These are phyloP conservation scores for Mycena sanguinolenta DNA, from an alignment of 768 basidiomycete species.

Conservation along the genomic window DNA sequence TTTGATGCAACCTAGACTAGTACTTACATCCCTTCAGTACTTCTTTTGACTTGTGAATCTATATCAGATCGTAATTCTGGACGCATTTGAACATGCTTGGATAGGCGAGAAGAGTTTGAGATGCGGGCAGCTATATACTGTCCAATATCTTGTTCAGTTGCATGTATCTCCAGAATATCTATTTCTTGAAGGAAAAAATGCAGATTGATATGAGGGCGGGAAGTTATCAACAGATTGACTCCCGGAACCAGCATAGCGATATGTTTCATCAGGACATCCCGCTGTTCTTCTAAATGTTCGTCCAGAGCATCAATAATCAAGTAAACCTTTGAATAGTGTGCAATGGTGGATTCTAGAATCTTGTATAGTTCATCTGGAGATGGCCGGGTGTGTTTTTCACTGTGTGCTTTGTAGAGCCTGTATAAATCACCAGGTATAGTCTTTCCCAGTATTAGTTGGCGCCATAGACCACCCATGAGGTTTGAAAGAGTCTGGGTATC, in stretches of 20 bases:
- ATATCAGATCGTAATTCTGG: neutral
- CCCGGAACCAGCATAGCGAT: neutral
- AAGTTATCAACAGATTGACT: constrained; percentile 7
- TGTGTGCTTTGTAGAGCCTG: neutral
- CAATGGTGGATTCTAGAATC: neutral
- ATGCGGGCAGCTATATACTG: neutral
- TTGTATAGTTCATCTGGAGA: neutral
- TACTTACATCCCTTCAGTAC: neutral
- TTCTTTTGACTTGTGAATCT: neutral
- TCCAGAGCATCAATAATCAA: constrained; percentile 9
- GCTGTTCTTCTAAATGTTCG: constrained; percentile 7
- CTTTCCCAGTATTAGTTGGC: neutral
- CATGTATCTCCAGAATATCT: neutral
- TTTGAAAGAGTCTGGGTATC: neutral
- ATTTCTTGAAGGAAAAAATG: neutral
- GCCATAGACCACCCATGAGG: neutral
- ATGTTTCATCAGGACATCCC: neutral
- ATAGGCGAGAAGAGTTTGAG: neutral
- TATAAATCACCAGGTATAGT: neutral
- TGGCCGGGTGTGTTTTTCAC: neutral
- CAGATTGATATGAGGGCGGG: neutral
- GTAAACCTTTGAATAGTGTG: neutral
- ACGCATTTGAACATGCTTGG: neutral
- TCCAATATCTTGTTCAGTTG: neutral
- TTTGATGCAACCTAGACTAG: neutral